Evolutionary conservation across 1,139 yeast species (phyloP), one percentile per base, ranked within the genome.

Genomic region (Pichia sp.): DNA sequence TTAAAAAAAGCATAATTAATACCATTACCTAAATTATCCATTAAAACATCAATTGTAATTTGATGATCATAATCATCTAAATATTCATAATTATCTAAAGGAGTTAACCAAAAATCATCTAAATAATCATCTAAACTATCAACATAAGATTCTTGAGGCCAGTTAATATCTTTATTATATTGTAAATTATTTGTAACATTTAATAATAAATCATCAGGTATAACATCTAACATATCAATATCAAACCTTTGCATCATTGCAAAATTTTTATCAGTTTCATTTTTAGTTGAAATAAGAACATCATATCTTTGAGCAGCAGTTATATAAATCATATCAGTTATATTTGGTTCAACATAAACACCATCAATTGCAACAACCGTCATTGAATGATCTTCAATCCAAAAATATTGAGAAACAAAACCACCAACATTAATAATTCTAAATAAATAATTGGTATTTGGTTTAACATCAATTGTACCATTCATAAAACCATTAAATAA

Each of bases 1-100:
- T 89, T 87, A 79, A 90, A 87, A 66, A 89, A 81, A 9, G 97
- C 96, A 61, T 89, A 90, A 66, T 85, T 87, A 49, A 84, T 71
- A 64, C 97, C 97, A 62, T 87, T 72, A 39, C 72, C 76, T 62
- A 90, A 71, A 66, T 84, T 85, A 62, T 81, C 81, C 95, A 89
- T 87, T 35, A 67, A 62, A 50, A 90, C 86, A 54, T 79, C 78
- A 37, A 90, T 67, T 12, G 74, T 73, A 54, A 89, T 72, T 45
- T 71, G 71, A 56, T 76, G 71, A 61, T 87, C 96, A 11, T 87
- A 77, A 23, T 82, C 86, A 35, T 76, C 82, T 33, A 69, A 71
- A 29, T 78, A 60, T 45, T 72, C 77, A 48, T 63, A 67, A 46
- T 72, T 71, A 45, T 71, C 69, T 16, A 71, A 52, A 2, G 97